A percentile compares a stretch with the other conserved stretches of the same genome.
These are phyloP conservation scores for Dalbergia cochinchinensis DNA, from an alignment of 306 rosid genomes.

Conservation along the genomic window DNA sequence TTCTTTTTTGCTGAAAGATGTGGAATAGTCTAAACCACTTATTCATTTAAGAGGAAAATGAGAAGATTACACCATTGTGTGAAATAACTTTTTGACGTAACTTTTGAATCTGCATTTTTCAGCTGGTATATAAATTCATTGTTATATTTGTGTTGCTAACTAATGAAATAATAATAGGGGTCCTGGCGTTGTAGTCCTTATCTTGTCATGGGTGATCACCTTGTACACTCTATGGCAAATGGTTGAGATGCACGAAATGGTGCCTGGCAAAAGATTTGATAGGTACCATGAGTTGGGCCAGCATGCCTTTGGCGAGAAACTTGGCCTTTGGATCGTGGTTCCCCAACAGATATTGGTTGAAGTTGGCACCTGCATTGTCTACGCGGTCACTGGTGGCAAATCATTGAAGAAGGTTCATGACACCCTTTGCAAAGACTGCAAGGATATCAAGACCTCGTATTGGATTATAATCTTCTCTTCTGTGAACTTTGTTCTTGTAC, in stretches of 20 bases:
- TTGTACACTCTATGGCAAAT: conserved; percentile 87
- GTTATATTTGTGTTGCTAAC: neutral
- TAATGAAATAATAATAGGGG: conserved; percentile 57
- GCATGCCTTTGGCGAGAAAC: conserved; percentile 75
- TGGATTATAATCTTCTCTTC: conserved; percentile 75
- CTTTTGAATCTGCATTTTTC: no score
- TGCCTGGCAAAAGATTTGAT: conserved; percentile 84
- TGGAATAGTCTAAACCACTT: no score
- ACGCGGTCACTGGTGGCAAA: conserved; percentile 83
- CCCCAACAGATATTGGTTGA: conserved; percentile 84
- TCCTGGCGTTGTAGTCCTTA: conserved; percentile 61
- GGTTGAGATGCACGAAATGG: conserved; percentile 97
- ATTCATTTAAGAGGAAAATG: no score
- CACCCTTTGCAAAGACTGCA: conserved; percentile 58
- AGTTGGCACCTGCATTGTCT: conserved; percentile 73
- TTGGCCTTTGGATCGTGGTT: conserved; percentile 82
- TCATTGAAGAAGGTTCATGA: conserved; percentile 73
- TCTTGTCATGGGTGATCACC: conserved; percentile 80
- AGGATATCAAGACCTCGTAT: conserved; percentile 49
- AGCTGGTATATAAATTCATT: neutral
- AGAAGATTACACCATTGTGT: no score
- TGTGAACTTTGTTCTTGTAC: conserved; percentile 67
- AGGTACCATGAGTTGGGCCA: conserved; percentile 93
- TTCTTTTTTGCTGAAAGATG: no score
- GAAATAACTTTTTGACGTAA: no score